Conservation (phyloP, 2,329 filamentous ascomycete species). For the Trichoderma arundinaceum region DNA sequence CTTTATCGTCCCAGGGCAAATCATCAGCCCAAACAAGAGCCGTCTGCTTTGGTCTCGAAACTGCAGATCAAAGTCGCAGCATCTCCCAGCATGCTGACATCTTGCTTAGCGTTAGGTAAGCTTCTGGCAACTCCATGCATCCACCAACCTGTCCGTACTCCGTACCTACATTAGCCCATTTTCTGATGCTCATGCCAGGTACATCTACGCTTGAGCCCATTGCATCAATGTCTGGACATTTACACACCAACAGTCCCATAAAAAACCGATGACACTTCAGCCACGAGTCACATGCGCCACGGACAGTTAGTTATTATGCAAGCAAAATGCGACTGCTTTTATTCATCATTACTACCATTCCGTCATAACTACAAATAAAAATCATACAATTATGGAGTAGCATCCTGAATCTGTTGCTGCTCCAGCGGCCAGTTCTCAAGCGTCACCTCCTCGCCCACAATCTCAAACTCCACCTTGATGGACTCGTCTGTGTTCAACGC, state of each 20-base stretch:
- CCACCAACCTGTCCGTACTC: too few relatives aligned
- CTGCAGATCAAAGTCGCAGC: too few relatives aligned
- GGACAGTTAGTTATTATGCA: background rate
- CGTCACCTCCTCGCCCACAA: constrained; percentile 47
- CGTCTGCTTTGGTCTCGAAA: too few relatives aligned
- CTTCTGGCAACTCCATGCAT: background rate
- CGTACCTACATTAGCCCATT: background rate
- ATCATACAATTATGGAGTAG: constrained; percentile 5
- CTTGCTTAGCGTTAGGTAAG: background rate
- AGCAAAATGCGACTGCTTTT: background rate
- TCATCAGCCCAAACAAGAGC: too few relatives aligned
- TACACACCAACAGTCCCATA: background rate
- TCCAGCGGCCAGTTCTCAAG: constrained; percentile 23
- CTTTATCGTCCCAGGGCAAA: background rate
- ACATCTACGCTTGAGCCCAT: background rate
- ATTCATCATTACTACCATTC: constrained; percentile 9
- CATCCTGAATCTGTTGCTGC: constrained; percentile 15
- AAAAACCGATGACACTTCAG: background rate
- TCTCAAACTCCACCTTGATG: constrained; percentile 50
- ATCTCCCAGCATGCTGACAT: too few relatives aligned
- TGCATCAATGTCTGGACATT: background rate
- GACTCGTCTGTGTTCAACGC: constrained; percentile 52
- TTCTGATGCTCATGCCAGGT: background rate
- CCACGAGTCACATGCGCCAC: background rate
- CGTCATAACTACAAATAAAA: constrained; percentile 10